phyloP scores from a whole-genome alignment of 495 filamentous ascomycete genomes.

The Xylaria grammica region DNA sequence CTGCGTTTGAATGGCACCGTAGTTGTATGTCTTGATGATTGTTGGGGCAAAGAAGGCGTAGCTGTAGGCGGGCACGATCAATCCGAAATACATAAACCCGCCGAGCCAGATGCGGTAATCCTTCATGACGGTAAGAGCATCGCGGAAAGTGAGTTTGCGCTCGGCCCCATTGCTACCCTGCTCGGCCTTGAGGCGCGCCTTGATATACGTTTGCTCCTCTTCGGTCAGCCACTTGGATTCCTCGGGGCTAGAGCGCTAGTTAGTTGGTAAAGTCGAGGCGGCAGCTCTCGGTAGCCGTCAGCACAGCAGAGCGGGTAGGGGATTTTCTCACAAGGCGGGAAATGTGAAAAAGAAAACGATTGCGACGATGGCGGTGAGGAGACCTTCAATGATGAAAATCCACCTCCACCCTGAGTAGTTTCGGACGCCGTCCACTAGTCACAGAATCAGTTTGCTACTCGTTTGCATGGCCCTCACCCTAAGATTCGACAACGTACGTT shows the following conservation, averaged over 20 bases:
- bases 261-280: neutral
- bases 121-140: constrained; percentile 75
- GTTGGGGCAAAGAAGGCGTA: constrained; percentile 73
- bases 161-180: constrained; percentile 76
- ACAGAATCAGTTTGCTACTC: constrained; percentile 21
- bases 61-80: constrained; percentile 87
- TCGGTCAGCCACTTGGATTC: constrained; percentile 69
- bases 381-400: constrained; percentile 77
- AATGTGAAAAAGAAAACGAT: constrained; percentile 79
- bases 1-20: constrained; percentile 73
- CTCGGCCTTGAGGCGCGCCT: constrained; percentile 74
- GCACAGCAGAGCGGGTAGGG: neutral
- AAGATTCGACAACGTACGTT: constrained; percentile 48
- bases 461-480: neutral
- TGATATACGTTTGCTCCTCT: constrained; percentile 77
- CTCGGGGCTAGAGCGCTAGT: constrained; percentile 48
- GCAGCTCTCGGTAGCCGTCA: neutral
- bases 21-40: constrained; percentile 73
- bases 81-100: constrained; percentile 87
- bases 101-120: constrained; percentile 71
- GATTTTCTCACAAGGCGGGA: constrained; percentile 66
- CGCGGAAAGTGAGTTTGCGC: constrained; percentile 63
- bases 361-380: constrained; percentile 73
- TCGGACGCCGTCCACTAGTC: constrained; percentile 61
- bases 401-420: constrained; percentile 87